A percentile compares a stretch with the other conserved stretches of the same genome.
Evolutionary conservation across 257 asterid species (phyloP).

Genomic region (Coffea canephora): DNA sequence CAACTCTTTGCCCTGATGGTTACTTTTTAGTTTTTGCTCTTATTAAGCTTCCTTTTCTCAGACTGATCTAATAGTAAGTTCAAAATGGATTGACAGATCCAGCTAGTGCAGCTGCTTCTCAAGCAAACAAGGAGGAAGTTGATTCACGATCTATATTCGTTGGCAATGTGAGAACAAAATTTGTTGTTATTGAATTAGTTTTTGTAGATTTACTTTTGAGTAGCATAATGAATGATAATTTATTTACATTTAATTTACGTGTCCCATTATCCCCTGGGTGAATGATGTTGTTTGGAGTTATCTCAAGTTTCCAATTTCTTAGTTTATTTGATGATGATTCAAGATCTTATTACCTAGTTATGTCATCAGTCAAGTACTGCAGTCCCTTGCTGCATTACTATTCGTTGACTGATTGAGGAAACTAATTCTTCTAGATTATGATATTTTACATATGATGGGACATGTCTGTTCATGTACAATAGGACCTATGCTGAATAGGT

Average conservation of each 20-base stretch:
- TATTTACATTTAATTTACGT: not conserved
- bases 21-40: not conserved
- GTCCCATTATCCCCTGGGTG: not conserved
- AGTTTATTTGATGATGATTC: not conserved
- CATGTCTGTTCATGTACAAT: not conserved
- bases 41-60: not conserved
- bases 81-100: conserved; percentile 51
- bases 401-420: not conserved
- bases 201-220: not conserved
- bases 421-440: not conserved
- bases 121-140: conserved; percentile 79
- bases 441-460: not conserved
- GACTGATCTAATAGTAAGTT: not conserved
- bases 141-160: conserved; percentile 85
- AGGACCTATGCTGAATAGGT: not conserved
- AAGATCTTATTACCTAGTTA: not conserved
- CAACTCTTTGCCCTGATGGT: not conserved
- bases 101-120: conserved; percentile 69
- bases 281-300: not conserved
- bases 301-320: not conserved
- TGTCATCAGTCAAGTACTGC: not conserved
- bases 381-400: not conserved
- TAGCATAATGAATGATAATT: not conserved
- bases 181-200: not conserved
- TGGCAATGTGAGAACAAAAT: conserved; percentile 73